phyloP scores from a whole-genome alignment of 2,329 filamentous ascomycete species.

The Epichloe festucae region DNA sequence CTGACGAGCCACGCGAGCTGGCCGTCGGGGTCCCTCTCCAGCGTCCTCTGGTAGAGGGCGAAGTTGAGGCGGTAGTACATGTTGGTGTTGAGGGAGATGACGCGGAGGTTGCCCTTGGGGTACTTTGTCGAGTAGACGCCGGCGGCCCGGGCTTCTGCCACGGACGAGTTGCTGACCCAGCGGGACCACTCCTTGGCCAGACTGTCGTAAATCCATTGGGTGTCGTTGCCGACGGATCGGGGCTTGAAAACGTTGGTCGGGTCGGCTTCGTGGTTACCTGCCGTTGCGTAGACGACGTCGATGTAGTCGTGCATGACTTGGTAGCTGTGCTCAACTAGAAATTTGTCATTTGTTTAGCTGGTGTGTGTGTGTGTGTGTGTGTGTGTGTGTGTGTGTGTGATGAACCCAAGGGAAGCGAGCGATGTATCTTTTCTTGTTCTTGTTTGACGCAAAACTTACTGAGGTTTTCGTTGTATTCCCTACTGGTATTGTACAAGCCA shows the following conservation, averaged over 20 bases:
- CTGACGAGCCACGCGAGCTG: constrained; percentile 39
- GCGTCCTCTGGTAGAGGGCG: constrained; percentile 37
- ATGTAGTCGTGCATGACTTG: constrained; percentile 28
- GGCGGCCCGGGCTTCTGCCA: constrained; percentile 22
- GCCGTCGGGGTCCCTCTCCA: constrained; percentile 34
- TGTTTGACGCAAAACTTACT: constrained; percentile 10
- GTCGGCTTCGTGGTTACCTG: constrained; percentile 44
- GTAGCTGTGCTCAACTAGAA: constrained; percentile 32
- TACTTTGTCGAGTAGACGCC: constrained; percentile 38
- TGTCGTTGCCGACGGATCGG: constrained; percentile 22
- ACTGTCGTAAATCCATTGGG: constrained; percentile 40
- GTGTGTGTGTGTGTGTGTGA: too few relatives aligned
- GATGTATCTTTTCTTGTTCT: too few relatives aligned
- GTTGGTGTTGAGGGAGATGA: constrained; percentile 49
- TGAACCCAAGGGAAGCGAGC: too few relatives aligned
- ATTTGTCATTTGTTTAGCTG: background rate
- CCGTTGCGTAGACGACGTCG: constrained; percentile 35
- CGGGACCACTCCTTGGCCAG: constrained; percentile 32
- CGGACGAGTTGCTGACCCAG: constrained; percentile 28
- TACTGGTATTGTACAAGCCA: constrained; percentile 30
- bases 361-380: too few relatives aligned
- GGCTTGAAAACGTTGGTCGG: constrained; percentile 40
- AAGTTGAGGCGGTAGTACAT: constrained; percentile 47
- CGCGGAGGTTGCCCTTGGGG: constrained; percentile 32
- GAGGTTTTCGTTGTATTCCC: constrained; percentile 16